phyloP scores from a whole-genome alignment of 2,329 filamentous ascomycete genomes.

The Hortaea sp. region DNA sequence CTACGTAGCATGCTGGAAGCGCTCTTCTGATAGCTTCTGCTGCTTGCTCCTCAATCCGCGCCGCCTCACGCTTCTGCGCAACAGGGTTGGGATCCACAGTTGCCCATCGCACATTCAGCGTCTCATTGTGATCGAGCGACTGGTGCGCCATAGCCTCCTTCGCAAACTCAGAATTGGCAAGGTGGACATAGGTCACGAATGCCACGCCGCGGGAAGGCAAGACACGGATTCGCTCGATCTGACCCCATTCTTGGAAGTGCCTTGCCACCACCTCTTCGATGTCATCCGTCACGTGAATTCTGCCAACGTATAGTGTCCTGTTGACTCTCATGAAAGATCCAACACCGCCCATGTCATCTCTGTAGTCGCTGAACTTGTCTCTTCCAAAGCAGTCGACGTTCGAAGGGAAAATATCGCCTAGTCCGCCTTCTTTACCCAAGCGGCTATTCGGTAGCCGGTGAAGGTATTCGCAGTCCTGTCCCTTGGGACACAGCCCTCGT shows the following conservation, averaged over 20 bases:
- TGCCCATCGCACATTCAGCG: slow-evolving; percentile 93
- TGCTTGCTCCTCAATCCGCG: slow-evolving; percentile 86
- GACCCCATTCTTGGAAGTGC: slow-evolving; percentile 95
- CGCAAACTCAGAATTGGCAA: slow-evolving; percentile 81
- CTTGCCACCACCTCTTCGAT: slow-evolving; percentile 92
- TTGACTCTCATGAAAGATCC: slow-evolving; percentile 92
- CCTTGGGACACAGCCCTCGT: slow-evolving; percentile 70
- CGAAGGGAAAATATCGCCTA: slow-evolving; percentile 83
- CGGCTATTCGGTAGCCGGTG: slow-evolving; percentile 65
- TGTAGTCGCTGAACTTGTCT: slow-evolving; percentile 85
- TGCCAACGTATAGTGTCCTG: slow-evolving; percentile 81
- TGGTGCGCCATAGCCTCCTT: slow-evolving; percentile 85
- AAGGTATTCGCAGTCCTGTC: slow-evolving; percentile 87
- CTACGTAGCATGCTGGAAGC: slow-evolving; percentile 79
- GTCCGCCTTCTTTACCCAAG: slow-evolving; percentile 28
- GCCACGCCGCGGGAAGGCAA: slow-evolving; percentile 82
- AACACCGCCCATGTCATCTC: slow-evolving; percentile 96
- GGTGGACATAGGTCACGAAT: slow-evolving; percentile 89
- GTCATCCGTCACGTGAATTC: slow-evolving; percentile 92
- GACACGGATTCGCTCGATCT: slow-evolving; percentile 76
- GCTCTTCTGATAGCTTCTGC: slow-evolving; percentile 86
- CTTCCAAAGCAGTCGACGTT: slow-evolving; percentile 93
- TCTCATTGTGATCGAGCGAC: slow-evolving; percentile 78
- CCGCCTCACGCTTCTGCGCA: slow-evolving; percentile 83
- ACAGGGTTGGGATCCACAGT: slow-evolving; percentile 93